Base-by-base conservation (phyloP, 192 early-diverging fungal species). In the Martensiomyces pterosporus region DNA sequence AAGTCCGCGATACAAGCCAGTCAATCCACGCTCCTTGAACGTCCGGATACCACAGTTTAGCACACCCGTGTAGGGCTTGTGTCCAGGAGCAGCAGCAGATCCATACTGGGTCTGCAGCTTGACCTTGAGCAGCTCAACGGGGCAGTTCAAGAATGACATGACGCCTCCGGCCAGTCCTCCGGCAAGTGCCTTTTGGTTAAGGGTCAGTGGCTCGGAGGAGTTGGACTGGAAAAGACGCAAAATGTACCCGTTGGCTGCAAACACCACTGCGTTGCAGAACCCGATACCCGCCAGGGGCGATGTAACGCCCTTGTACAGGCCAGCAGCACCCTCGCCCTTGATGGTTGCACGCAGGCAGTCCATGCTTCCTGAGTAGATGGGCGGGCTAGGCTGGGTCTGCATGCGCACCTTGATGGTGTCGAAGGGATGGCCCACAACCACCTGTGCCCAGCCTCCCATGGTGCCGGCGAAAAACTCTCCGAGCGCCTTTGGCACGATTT, bases 101-200 rank as follows among this genome's bases (percentile, higher is more conserved):
- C 52, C 52, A 67, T 83, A 88, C 59, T 94, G 93, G 2, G 90
- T 91, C 66, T 98, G 95, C 71, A 96, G 79, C 46, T 85, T 85
- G 50, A 90, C 88, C 65, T 98, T 98, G 43, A 96, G 70, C 13
- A 98, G 61, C 61, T 98, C 95, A 8, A 98, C 90, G 0, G 95
- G 93, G 12, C 88, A 92, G 16, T 92, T 87, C 15, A 96, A 75
- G 23, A 93, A 79, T 37, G 82, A 80, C 57, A 93, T 93, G 25
- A 89, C 82, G 26, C 86, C 76, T 34, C 69, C 95, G 22, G 91
- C 91, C 19, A 91, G 88, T 14, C 88, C 82, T 37, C 95, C 95
- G 39, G 93, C 91, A 23, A 93, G 49, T 1, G 85, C 85, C 53
- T 92, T 92, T 43, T 96, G 80, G 14, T 85, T 49, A 5, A 82